A percentile compares a stretch with the other conserved stretches of the same genome.
Conservation (phyloP, 1,284 basidiomycete species). For the Cutaneotrichosporon cutaneum region DNA sequence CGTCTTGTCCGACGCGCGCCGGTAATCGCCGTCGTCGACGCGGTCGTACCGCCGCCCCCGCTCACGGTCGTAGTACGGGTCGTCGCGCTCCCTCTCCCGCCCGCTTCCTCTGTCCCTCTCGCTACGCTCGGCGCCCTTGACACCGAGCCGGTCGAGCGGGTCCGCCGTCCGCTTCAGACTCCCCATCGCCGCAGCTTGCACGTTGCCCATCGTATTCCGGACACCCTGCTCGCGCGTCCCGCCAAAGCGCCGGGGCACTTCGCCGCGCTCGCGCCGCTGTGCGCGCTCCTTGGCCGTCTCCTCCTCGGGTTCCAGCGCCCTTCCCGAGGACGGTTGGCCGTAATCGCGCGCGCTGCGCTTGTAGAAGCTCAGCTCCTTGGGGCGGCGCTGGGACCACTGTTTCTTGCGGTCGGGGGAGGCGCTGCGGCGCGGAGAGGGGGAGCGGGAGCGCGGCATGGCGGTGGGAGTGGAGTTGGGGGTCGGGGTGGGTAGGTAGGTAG, state of each 20-base stretch:
- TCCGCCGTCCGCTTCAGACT: conserved; percentile 39
- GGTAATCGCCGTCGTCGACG: not conserved
- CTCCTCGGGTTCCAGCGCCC: conserved; percentile 17
- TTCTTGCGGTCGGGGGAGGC: conserved; percentile 18
- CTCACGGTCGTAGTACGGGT: conserved; percentile 18
- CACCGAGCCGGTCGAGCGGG: conserved; percentile 42
- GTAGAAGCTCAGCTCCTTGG: conserved; percentile 54
- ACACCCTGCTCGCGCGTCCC: conserved; percentile 48
- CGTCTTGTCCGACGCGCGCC: conserved; percentile 2
- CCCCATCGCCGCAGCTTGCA: conserved; percentile 28
- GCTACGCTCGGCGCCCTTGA: conserved; percentile 24
- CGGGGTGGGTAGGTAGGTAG: not conserved
- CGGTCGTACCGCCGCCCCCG: not conserved
- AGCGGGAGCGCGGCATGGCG: conserved; percentile 39
- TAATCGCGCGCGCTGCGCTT: conserved; percentile 39
- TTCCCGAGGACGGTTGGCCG: conserved; percentile 1
- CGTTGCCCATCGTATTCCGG: conserved; percentile 47
- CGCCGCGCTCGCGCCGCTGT: conserved; percentile 40
- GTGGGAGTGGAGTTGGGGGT: not conserved
- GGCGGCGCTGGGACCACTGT: conserved; percentile 26
- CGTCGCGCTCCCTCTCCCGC: conserved; percentile 21
- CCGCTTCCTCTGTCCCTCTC: conserved; percentile 13
- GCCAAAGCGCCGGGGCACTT: conserved; percentile 47
- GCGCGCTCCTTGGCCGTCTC: conserved; percentile 42
- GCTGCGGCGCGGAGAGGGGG: conserved; percentile 31